Evolutionary conservation across 2,329 filamentous ascomycete species (phyloP), one percentile per base, ranked within the genome.

Genomic region (Pseudogymnoascus sp.): DNA sequence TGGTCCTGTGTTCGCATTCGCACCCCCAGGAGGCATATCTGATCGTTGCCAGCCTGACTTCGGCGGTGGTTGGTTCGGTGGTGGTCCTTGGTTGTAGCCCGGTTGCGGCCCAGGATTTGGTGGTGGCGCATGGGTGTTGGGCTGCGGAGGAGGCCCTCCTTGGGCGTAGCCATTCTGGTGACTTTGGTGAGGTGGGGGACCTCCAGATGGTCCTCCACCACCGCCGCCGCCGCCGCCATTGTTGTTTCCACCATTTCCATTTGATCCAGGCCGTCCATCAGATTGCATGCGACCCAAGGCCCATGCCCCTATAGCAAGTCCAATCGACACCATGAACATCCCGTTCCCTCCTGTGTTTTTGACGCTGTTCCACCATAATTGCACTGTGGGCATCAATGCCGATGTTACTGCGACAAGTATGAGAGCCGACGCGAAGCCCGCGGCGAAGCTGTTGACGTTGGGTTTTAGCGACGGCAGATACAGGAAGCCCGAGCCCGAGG

Each of bases 381-480:
- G 85, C 67, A 93, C 79, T 4, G 88, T 84, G 0, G 92, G 92
- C 31, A 88, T 83, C 68, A 93, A 80, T 65, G 83, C 84, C 65
- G 88, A 83, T 75, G 86, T 91, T n/a, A 95, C 71, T 2, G 86
- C 83, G 14, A 94, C 86, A 8, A 87, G 77, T 39, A 90, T 79
- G 35, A 96, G 77, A 2, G 91, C 91, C 64, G 85, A 88, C 41
- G 86, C 89, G 69, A 92, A 91, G 29, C 93, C 93, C 3, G 92
- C 92, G 21, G 92, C 82, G 74, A 97, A 97, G 76, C 91, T 96
- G 75, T 96, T 96, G 70, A 88, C 82, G 71, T 94, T 90, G 19
- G 91, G 89, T 71, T 88, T 84, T 65, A 97, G 76, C 0, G 92
- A 96, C 0, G 93, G 93, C n/a, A 97, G 83, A 74, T 97, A 97